These are phyloP conservation scores for Aspergillus ruber DNA, from an alignment of 2,329 filamentous ascomycete genomes.

Conservation along the genomic window DNA sequence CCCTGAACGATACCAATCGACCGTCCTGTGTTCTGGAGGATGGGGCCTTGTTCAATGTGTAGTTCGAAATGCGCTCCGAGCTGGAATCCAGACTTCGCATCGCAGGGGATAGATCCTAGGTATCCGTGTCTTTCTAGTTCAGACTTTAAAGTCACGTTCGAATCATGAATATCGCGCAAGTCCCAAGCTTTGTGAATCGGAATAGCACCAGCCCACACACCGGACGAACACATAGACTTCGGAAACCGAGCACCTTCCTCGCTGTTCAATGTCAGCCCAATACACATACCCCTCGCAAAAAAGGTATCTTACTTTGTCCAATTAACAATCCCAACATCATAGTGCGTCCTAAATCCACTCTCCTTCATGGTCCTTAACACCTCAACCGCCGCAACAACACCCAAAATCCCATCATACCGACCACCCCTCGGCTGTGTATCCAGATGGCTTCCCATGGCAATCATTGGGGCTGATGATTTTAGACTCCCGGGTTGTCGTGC, in stretches of 20 bases:
- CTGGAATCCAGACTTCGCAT: constrained; percentile 41
- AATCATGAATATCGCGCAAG: constrained; percentile 52
- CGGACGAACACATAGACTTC: constrained; percentile 64
- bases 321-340: constrained; percentile 63
- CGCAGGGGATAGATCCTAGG: constrained; percentile 50
- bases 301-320: constrained; percentile 49
- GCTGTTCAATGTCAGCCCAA: constrained; percentile 31
- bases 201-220: constrained; percentile 64
- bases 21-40: constrained; percentile 55
- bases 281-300: background rate
- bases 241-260: constrained; percentile 75
- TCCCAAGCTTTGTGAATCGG: constrained; percentile 54
- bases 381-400: constrained; percentile 63
- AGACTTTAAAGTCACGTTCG: constrained; percentile 51
- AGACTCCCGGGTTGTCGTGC: constrained; percentile 15
- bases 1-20: constrained; percentile 62
- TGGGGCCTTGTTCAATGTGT: constrained; percentile 73
- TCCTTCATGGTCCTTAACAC: constrained; percentile 61
- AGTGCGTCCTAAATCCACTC: constrained; percentile 58
- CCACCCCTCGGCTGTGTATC: constrained; percentile 27
- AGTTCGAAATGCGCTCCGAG: constrained; percentile 72
- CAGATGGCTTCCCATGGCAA: constrained; percentile 43
- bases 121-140: constrained; percentile 65
- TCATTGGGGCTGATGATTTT: constrained; percentile 19
- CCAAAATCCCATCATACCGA: constrained; percentile 68